phyloP scores from a whole-genome alignment of 352 stramenopile species.

The Elongisporangium prolatum region DNA sequence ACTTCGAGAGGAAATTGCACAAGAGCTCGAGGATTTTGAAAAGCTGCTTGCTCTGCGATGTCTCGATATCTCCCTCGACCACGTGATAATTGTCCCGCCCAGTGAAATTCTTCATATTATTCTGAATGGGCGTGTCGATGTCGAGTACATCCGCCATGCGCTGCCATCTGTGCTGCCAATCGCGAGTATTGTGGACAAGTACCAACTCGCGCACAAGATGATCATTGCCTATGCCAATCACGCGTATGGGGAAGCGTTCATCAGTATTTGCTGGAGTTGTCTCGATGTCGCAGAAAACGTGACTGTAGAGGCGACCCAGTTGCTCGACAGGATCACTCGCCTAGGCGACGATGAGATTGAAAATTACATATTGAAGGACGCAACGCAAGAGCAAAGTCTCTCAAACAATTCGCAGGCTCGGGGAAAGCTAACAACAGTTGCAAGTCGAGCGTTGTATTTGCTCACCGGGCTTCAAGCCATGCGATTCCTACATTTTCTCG shows the following conservation, averaged over 20 bases:
- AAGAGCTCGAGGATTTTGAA: slow-evolving; percentile 71
- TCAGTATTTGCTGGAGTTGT: slow-evolving; percentile 67
- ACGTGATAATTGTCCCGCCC: slow-evolving; percentile 30
- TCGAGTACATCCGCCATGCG: slow-evolving; percentile 59
- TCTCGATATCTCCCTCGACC: slow-evolving; percentile 47
- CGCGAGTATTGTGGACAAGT: slow-evolving; percentile 52
- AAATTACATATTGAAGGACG: neutral
- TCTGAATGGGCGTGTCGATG: slow-evolving; percentile 38
- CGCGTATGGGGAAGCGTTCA: slow-evolving; percentile 52
- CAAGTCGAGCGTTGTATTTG: slow-evolving; percentile 41
- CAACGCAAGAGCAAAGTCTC: neutral
- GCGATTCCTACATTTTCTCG: slow-evolving; percentile 62
- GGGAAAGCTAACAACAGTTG: slow-evolving; percentile 11
- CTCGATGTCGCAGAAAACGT: slow-evolving; percentile 62
- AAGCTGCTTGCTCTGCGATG: slow-evolving; percentile 49
- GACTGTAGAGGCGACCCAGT: slow-evolving; percentile 53
- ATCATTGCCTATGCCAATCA: slow-evolving; percentile 43
- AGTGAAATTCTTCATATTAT: slow-evolving; percentile 62
- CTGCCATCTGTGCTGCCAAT: slow-evolving; percentile 56
- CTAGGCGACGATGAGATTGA: slow-evolving; percentile 4
- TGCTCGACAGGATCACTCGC: slow-evolving; percentile 57
- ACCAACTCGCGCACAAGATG: slow-evolving; percentile 43
- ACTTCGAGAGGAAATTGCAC: slow-evolving; percentile 58
- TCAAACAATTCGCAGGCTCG: slow-evolving; percentile 2
- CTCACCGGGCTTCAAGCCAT: slow-evolving; percentile 52